Base-by-base conservation (phyloP, 176 grass and related monocot genomes). In the Melocanna baccifera region DNA sequence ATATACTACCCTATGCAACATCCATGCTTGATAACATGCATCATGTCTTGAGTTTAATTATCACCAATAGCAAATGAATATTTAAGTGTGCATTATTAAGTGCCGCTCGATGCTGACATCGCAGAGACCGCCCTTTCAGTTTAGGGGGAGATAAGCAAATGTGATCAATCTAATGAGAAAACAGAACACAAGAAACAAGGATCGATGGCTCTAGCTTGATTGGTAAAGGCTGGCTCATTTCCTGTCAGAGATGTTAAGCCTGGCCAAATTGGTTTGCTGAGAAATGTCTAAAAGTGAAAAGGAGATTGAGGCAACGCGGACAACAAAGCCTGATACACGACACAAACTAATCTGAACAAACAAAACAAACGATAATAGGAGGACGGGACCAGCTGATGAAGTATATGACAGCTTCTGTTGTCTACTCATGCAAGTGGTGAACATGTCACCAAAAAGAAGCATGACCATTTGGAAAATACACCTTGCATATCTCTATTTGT, bases 341-440 rank as follows among this genome's bases (percentile, higher is more conserved):
- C 30, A 57, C 51, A 72, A 69, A 83, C 82, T 85, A 83, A 88
- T 73, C 78, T 72, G 69, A 83, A 83, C 79, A 37, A 82, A 84
- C 76, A 94, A 69, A 73, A 56, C 77, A 91, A 74, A 82, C 71
- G 57, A 67, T 83, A 88, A 50, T 62, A 76, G 15, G 86, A 82
- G 53, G 87, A 56, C 22, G 46, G 64, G 61, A 18, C 81, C 76
- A 85, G 87, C 84, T 87, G 81, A 82, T 59, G 59, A 85, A 86
- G 62, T 91, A 80, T 81, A 78, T 87, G 65, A 82, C 65, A 70
- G 19, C 64, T 34, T 84, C 62, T 82, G 34, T 85, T 87, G 57
- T 84, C 68, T 83, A 90, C 55, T 87, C 57, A 73, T 85, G 81
- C 87, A 67, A 85, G 81, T 84, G 82, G 75, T 77, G 63, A 79